These are phyloP conservation scores for Cutaneotrichosporon curvatum DNA, from an alignment of 1,284 basidiomycete species.

Conservation along the genomic window DNA sequence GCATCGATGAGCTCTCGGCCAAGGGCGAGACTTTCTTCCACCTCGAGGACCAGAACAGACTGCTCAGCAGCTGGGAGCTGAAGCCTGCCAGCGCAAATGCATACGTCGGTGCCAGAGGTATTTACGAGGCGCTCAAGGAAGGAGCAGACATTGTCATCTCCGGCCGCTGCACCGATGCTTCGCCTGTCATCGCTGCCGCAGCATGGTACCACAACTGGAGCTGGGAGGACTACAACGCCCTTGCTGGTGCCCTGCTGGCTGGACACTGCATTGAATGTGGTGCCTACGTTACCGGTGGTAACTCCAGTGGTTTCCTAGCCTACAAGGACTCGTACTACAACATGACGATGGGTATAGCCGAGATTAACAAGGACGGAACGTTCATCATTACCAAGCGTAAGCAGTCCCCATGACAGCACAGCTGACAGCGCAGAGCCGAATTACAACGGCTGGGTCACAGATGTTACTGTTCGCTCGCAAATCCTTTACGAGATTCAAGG, in stretches of 20 bases:
- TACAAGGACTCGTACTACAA: conserved; percentile 16
- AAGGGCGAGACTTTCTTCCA: conserved; percentile 14
- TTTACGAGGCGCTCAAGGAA: conserved; percentile 8
- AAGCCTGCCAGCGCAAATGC: conserved; percentile 13
- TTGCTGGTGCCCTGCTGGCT: conserved; percentile 23
- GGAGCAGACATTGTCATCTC: conserved; percentile 30
- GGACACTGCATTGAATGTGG: conserved; percentile 22
- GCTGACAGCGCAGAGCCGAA: not conserved
- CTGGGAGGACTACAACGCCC: conserved; percentile 16
- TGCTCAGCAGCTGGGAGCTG: conserved; percentile 8
- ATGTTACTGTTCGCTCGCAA: conserved; percentile 11
- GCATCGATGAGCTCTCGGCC: conserved; percentile 8
- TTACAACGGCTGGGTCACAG: conserved; percentile 14
- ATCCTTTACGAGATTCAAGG: conserved; percentile 23
- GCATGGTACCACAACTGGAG: conserved; percentile 24
- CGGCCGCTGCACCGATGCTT: conserved; percentile 26
- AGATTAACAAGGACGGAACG: conserved; percentile 22
- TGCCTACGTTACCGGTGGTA: conserved; percentile 27
- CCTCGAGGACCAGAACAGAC: conserved; percentile 8
- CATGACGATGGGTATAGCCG: conserved; percentile 27
- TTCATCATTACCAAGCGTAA: conserved; percentile 21
- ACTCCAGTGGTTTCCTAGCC: conserved; percentile 21
- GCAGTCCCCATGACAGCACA: too few relatives aligned
- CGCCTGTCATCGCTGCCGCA: conserved; percentile 20
- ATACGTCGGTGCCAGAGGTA: conserved; percentile 15